Conservation (phyloP, 2,329 filamentous ascomycete genomes). For the Talaromyces sp. region DNA sequence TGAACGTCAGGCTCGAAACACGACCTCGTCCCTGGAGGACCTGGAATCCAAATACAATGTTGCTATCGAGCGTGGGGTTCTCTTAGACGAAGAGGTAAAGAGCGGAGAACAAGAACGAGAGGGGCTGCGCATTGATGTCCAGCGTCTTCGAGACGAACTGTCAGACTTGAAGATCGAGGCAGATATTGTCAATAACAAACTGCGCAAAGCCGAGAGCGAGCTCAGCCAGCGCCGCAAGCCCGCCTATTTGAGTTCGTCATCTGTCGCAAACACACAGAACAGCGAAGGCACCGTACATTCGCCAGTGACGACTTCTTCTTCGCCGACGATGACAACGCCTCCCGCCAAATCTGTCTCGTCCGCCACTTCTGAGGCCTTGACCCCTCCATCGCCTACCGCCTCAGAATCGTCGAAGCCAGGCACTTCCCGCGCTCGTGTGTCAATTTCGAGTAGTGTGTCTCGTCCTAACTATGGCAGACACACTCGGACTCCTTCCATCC, state of each 20-base stretch:
- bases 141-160: constrained; percentile 83
- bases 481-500: constrained; percentile 55
- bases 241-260: constrained; percentile 45
- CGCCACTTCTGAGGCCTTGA: constrained; percentile 62
- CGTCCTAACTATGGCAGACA: constrained; percentile 48
- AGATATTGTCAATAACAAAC: constrained; percentile 90
- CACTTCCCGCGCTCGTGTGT: constrained; percentile 38
- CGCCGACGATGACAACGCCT: constrained; percentile 83
- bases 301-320: constrained; percentile 78
- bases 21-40: constrained; percentile 91
- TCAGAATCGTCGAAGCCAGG: constrained; percentile 71
- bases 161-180: constrained; percentile 91
- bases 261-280: constrained; percentile 51
- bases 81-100: constrained; percentile 94
- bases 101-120: constrained; percentile 89
- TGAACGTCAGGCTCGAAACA: constrained; percentile 92
- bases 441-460: constrained; percentile 49
- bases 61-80: constrained; percentile 81
- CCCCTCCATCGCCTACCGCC: constrained; percentile 88
- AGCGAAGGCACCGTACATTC: constrained; percentile 67
- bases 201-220: constrained; percentile 63
- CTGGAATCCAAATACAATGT: constrained; percentile 96
- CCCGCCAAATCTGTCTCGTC: constrained; percentile 64
- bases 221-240: constrained; percentile 49
- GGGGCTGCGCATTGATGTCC: constrained; percentile 78